Percentiles rank a stretch among this genome's conserved stretches.
Conservation (phyloP, 345 rosid species). For the Sisymbrium altissimum region DNA sequence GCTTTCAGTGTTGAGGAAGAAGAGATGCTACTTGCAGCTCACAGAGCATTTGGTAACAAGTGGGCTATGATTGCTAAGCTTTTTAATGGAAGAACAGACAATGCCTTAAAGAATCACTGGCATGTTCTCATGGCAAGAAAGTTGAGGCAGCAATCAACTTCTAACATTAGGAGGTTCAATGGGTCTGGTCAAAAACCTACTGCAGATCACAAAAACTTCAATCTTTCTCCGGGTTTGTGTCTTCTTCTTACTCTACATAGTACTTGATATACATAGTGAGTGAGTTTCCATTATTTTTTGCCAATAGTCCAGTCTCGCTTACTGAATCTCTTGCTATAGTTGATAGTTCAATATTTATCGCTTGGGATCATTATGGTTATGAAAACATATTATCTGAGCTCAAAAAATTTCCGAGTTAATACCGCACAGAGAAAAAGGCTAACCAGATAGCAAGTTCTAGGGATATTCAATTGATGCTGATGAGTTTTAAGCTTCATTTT, state of each 20-base stretch:
- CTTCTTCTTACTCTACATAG: background rate
- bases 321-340: background rate
- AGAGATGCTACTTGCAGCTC: constrained; percentile 57
- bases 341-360: background rate
- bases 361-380: background rate
- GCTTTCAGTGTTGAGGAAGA: constrained; percentile 79
- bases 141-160: constrained; percentile 42
- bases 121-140: constrained; percentile 73
- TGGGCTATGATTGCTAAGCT: constrained; percentile 64
- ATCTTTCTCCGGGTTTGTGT: constrained; percentile 29
- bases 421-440: background rate
- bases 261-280: background rate
- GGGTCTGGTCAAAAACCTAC: constrained; percentile 29
- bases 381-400: background rate
- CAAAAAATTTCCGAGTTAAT: background rate
- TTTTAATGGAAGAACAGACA: constrained; percentile 66
- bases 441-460: constrained; percentile 9
- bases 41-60: constrained; percentile 58
- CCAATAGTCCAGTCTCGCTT: too few relatives aligned
- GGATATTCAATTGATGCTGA: background rate
- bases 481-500: constrained; percentile 17
- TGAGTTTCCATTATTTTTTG: background rate
- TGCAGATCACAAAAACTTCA: constrained; percentile 13
- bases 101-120: constrained; percentile 67
- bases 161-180: constrained; percentile 33